phyloP scores from a whole-genome alignment of 2,329 filamentous ascomycete genomes.

The Penicillium sp. region DNA sequence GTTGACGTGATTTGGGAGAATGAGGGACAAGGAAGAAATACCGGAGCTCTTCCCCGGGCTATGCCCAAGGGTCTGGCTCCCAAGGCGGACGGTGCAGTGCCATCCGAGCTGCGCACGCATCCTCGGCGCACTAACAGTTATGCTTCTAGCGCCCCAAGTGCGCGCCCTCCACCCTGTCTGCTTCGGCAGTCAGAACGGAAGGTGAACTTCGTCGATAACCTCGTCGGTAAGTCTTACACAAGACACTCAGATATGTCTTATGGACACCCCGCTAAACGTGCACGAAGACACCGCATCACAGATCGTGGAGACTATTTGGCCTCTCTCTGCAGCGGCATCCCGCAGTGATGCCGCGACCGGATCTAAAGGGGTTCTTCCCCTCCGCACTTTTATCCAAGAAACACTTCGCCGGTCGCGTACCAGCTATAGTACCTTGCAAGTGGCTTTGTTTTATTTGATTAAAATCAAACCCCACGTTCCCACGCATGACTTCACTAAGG shows the following conservation, averaged over 20 bases:
- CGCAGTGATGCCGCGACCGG: slow-evolving; percentile 66
- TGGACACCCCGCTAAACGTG: slow-evolving; percentile 26
- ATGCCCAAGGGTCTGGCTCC: slow-evolving; percentile 29
- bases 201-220: slow-evolving; percentile 91
- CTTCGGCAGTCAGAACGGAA: slow-evolving; percentile 89
- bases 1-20: slow-evolving; percentile 55
- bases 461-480: slow-evolving; percentile 90
- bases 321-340: slow-evolving; percentile 78
- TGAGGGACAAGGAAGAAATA: slow-evolving; percentile 33
- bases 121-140: slow-evolving; percentile 57
- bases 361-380: slow-evolving; percentile 76
- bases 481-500: slow-evolving; percentile 79
- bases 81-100: slow-evolving; percentile 38
- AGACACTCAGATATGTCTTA: slow-evolving; percentile 33
- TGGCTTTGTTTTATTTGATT: slow-evolving; percentile 93
- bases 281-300: slow-evolving; percentile 90
- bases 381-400: slow-evolving; percentile 97
- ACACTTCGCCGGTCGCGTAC: slow-evolving; percentile 91
- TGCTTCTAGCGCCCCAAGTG: slow-evolving; percentile 48
- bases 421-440: slow-evolving; percentile 95
- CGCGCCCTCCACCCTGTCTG: slow-evolving; percentile 70
- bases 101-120: slow-evolving; percentile 48
- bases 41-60: slow-evolving; percentile 28
- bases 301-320: slow-evolving; percentile 97
- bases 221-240: slow-evolving; percentile 79